Base-by-base conservation (phyloP, 139 green algal species). In the Tetradesmus lagerheimii region DNA sequence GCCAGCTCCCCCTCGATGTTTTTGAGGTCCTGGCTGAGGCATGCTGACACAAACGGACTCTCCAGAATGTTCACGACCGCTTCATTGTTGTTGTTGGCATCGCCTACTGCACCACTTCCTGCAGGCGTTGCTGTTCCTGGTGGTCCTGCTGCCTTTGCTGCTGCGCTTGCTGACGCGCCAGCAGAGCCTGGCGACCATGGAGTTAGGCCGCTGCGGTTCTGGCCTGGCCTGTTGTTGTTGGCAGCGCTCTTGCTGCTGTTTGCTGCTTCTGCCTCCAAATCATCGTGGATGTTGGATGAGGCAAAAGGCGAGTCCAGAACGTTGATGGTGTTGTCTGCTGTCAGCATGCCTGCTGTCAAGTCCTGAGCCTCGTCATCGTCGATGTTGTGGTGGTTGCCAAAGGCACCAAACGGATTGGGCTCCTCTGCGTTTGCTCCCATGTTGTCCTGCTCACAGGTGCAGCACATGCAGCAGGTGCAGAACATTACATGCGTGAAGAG, bases 381-480 rank as follows among this genome's bases (percentile, higher is more conserved):
- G 31, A 34, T 31, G 18, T 45, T 27, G 23, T 43, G 47, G 31
- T 47, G 29, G 34, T n/a, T 38, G 25, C 66, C 47, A 34, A 45
- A 74, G 2, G 45, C 64, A 4, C 45, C 80, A 15, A 75, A 74
- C 16, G 45, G 80, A 5, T 38, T 45, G n/a, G 80, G 43, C 34
- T 87, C 81, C 34, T 87, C 81, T 37, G 23, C 23, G 31, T 77
- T 67, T 53, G 81, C 53, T 71, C 23, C 57, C 81, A 87, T 87
- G 1, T 35, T 77, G 77, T 35, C 11, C 78, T 84, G 78, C 67
- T 23, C 47, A 5, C 75, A 80, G 4, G 39, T 29, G 75, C 35
- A 23, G 75, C n/a, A 37, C 11, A 39, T 47, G 37, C 34, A n/a
- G 18, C 31, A 38, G 1, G 29, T 74, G 29, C 18, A 38, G n/a